Conservation (phyloP, 1,284 basidiomycete species). For the Fomitopsis betulina region DNA sequence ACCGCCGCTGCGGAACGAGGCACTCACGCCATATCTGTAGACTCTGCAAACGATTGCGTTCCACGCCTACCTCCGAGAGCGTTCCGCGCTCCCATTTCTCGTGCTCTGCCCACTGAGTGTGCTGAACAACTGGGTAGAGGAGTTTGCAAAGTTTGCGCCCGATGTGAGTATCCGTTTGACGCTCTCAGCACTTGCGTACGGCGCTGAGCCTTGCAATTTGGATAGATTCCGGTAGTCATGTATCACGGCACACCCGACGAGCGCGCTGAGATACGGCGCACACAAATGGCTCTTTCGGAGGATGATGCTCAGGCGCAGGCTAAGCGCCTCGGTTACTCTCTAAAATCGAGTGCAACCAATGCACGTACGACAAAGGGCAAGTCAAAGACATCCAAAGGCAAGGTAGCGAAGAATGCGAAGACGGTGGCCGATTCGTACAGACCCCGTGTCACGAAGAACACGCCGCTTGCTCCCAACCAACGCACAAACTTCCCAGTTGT, state of each 20-base stretch:
- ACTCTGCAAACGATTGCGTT: slow-evolving; percentile 94
- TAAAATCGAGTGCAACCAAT: neutral
- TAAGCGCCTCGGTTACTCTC: neutral
- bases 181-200: neutral
- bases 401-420: neutral
- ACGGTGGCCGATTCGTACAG: neutral
- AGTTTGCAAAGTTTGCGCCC: slow-evolving; percentile 84
- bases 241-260: slow-evolving; percentile 86
- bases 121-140: slow-evolving; percentile 87
- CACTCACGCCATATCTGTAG: slow-evolving; percentile 33
- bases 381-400: slow-evolving; percentile 6
- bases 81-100: slow-evolving; percentile 78
- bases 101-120: slow-evolving; percentile 92
- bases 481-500: slow-evolving; percentile 68
- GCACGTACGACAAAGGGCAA: neutral
- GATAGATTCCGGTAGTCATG: slow-evolving; percentile 79
- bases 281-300: slow-evolving; percentile 15
- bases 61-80: slow-evolving; percentile 81
- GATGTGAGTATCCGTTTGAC: slow-evolving; percentile 37
- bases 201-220: neutral
- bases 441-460: slow-evolving; percentile 8
- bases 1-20: neutral
- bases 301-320: slow-evolving; percentile 13
- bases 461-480: slow-evolving; percentile 23
- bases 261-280: slow-evolving; percentile 65